Conservation (phyloP, 495 filamentous ascomycete genomes). For the Bryoglossum gracile region DNA sequence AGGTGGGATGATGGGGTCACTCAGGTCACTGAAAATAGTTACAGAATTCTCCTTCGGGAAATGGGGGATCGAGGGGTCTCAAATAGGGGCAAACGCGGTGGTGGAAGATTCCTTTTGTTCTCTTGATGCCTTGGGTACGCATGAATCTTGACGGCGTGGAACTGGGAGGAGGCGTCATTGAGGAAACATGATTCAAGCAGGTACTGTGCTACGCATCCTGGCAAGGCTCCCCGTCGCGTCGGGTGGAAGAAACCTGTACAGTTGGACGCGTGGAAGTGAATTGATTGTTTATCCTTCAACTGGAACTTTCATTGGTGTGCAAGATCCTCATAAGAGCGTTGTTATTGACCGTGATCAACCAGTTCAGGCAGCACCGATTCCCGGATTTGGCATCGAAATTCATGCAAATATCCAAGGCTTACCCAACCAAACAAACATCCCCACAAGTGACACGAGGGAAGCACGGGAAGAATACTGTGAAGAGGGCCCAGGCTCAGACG, state of each 20-base stretch:
- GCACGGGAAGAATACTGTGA: background rate
- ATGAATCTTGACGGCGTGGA: slow-evolving; percentile 14
- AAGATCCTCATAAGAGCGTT: slow-evolving; percentile 17
- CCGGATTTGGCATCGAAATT: slow-evolving; percentile 11
- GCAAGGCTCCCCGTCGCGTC: slow-evolving; percentile 4
- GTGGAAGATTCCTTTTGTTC: background rate
- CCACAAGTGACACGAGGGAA: slow-evolving; percentile 1
- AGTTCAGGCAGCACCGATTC: slow-evolving; percentile 11
- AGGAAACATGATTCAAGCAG: slow-evolving; percentile 13
- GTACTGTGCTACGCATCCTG: background rate
- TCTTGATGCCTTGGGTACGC: slow-evolving; percentile 11
- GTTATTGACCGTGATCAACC: slow-evolving; percentile 16
- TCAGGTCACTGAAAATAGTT: slow-evolving; percentile 15
- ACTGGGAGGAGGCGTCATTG: slow-evolving; percentile 13
- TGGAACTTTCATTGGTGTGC: slow-evolving; percentile 15
- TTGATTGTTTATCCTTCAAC: slow-evolving; percentile 8
- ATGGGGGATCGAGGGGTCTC: background rate
- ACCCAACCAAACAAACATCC: slow-evolving; percentile 1
- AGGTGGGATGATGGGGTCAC: too few relatives aligned
- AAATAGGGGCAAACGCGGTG: background rate
- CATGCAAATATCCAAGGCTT: slow-evolving; percentile 11
- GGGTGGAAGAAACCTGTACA: background rate
- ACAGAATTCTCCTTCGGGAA: background rate
- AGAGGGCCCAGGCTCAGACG: background rate
- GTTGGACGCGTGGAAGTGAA: slow-evolving; percentile 16